Base-by-base conservation (phyloP, 225 moss, liverwort and hornwort genomes). In the Physcomitrium patens region DNA sequence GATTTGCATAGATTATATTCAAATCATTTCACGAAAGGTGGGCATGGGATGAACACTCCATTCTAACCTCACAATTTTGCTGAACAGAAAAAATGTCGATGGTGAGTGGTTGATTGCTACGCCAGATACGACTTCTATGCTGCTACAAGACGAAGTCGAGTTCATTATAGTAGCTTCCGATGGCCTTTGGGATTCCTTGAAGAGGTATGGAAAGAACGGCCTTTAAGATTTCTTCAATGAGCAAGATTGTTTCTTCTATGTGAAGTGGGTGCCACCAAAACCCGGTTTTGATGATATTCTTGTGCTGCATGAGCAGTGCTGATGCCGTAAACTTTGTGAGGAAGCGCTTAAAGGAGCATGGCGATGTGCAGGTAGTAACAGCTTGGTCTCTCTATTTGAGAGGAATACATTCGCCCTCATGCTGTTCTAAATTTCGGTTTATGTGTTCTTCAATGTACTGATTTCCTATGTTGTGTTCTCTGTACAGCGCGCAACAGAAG, bases 161-260 rank as follows among this genome's bases (percentile, higher is more conserved):
- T 92, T 92, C 67, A 73, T 92, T 43, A 85, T 92, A 16, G 8
- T 92, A 48, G 92, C 86, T 16, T 79, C 90, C 11, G 92, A 92
- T 82, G 92, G 90, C 18, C 72, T 92, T 50, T 92, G 92, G 92
- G 92, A 92, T 67, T 77, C 81, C 8, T 80, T 92, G 42, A 90
- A 88, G 80, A 92, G 90, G 90, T 92, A 66, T 5, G 26, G 37
- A 26, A 12, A 49, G 49, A 49, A 14, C 14, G 15, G 10, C 12
- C 15, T 49, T 49, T 2, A 49, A 49, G 12, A 49, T 49, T 49
- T 49, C 49, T 12, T 12, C 2, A 49, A 37, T 37, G 2, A 37
- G 31, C 31, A 3, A 11, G 12, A 49, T 49, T 3, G 13, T 49
- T 49, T 49, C 48, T 49, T 49, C 48, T 17, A 53, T 4, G n/a